Evolutionary conservation across 371 early-diverging fungal species (phyloP).

Genomic region (Rhizomucor miehei): DNA sequence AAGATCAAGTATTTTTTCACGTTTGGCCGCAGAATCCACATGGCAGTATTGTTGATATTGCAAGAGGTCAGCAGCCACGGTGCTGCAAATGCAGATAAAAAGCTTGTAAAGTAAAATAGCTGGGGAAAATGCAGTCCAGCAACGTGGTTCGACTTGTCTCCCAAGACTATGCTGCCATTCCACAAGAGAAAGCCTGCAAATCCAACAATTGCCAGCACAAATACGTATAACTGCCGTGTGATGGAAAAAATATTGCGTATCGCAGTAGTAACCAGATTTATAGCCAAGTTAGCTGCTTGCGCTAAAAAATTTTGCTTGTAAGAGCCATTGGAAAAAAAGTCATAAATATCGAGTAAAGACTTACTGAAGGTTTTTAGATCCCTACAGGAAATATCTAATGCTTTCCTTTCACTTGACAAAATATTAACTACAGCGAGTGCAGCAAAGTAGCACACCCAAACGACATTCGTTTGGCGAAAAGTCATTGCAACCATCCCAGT

Average conservation of each 20-base stretch:
- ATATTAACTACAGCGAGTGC: conserved; percentile 38
- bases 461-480: conserved; percentile 91
- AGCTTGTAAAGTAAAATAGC: conserved; percentile 81
- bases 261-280: not conserved
- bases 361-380: not conserved
- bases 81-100: conserved; percentile 46
- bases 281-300: too few species aligned
- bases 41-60: not conserved
- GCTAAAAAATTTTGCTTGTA: too few species aligned
- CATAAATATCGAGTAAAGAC: too few species aligned
- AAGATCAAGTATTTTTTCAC: not conserved
- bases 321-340: too few species aligned
- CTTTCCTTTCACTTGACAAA: conserved; percentile 3
- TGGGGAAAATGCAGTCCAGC: conserved; percentile 84
- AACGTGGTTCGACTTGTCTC: conserved; percentile 87
- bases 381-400: not conserved
- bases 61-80: conserved; percentile 24
- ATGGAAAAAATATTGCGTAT: too few species aligned
- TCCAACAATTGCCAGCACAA: conserved; percentile 32
- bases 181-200: conserved; percentile 71
- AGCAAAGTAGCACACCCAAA: conserved; percentile 74
- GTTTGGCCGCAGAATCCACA: not conserved
- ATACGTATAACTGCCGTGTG: conserved; percentile 18
- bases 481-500: conserved; percentile 56
- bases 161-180: conserved; percentile 88